Evolutionary conservation across 305 asterid species (phyloP).

Genomic region (Fraxinus platypoda): DNA sequence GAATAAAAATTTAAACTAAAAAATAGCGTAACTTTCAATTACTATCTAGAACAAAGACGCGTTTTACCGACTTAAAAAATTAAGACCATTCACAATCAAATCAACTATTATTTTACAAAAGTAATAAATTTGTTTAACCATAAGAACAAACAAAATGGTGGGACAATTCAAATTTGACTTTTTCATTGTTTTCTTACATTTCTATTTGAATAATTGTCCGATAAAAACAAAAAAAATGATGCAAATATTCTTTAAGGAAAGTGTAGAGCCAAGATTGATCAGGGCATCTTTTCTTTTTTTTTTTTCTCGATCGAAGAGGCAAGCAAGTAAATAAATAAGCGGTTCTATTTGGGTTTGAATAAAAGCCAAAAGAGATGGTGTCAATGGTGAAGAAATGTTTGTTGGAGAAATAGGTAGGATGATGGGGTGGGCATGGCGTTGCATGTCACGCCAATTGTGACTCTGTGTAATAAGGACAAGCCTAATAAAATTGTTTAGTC

Average conservation of each 20-base stretch:
- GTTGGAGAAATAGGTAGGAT: background rate
- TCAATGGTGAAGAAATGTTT: background rate
- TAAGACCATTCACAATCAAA: background rate
- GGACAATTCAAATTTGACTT: background rate
- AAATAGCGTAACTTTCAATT: background rate
- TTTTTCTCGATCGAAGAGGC: background rate
- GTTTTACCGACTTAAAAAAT: background rate
- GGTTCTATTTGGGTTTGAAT: background rate
- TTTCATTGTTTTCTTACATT: background rate
- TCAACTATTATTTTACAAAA: background rate
- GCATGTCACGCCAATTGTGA: background rate
- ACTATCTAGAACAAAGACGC: too few species aligned
- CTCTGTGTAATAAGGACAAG: background rate
- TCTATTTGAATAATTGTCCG: background rate
- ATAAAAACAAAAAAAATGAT: background rate
- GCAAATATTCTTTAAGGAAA: background rate
- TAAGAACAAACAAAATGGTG: background rate
- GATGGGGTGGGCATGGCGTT: background rate
- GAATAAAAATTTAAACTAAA: too few species aligned
- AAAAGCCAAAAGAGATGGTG: background rate
- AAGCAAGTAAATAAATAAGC: background rate
- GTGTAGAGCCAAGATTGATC: background rate
- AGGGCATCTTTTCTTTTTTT: background rate
- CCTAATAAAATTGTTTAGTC: background rate
- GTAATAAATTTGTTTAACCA: background rate